Evolutionary conservation across 495 filamentous ascomycete species (phyloP).

Genomic region (Friedmanniomyces simplex): DNA sequence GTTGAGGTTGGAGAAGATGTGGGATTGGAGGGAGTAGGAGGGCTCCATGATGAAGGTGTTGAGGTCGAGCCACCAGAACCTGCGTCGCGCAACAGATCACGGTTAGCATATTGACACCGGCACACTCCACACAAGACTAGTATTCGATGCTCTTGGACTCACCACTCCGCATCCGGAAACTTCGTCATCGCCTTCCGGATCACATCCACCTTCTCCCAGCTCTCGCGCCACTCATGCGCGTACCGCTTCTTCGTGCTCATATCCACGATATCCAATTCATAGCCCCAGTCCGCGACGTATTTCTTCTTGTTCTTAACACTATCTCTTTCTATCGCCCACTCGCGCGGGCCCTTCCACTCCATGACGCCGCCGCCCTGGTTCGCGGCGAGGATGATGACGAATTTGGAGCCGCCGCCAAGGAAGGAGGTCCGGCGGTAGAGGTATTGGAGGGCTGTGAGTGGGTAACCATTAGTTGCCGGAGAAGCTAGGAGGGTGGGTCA

Average conservation of each 20-base stretch:
- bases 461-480: conserved; percentile 15
- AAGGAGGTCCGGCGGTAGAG: conserved; percentile 42
- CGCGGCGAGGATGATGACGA: conserved; percentile 85
- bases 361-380: conserved; percentile 96
- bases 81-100: no score
- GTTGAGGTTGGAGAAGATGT: conserved; percentile 74
- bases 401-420: conserved; percentile 77
- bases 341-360: conserved; percentile 95
- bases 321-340: conserved; percentile 97
- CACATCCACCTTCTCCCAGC: conserved; percentile 97
- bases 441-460: conserved; percentile 30
- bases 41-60: conserved; percentile 98
- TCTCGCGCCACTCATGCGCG: conserved; percentile 97
- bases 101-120: no score
- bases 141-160: no score
- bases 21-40: conserved; percentile 75
- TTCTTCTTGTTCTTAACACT: conserved; percentile 88
- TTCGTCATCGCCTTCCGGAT: conserved; percentile 85
- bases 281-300: conserved; percentile 83
- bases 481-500: conserved; percentile 38
- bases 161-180: conserved; percentile 95
- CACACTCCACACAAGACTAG: no score
- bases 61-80: conserved; percentile 99
- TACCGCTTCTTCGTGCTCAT: conserved; percentile 98
- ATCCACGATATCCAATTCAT: conserved; percentile 91